These are phyloP conservation scores for Hirschioporus abietinus DNA, from an alignment of 768 basidiomycete genomes.

Conservation along the genomic window DNA sequence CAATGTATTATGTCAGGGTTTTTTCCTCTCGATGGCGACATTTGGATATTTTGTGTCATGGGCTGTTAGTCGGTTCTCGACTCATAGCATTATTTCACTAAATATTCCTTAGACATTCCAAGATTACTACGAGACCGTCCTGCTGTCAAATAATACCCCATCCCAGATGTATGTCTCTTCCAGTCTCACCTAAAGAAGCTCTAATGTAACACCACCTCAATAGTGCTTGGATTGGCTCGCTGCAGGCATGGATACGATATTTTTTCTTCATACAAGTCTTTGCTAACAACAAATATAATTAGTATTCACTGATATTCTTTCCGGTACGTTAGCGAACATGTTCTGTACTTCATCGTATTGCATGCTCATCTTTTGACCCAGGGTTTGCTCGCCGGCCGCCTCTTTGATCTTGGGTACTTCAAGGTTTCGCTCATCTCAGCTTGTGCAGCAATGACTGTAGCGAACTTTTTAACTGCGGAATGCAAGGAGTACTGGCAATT, in stretches of 20 bases:
- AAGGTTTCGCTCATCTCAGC: slow-evolving; percentile 14
- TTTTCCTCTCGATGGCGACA: not conserved
- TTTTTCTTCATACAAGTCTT: slow-evolving; percentile 1
- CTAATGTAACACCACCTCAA: not conserved
- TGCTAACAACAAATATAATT: slow-evolving; percentile 7
- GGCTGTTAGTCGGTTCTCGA: slow-evolving; percentile 9
- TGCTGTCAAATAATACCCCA: not conserved
- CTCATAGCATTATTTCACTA: slow-evolving; percentile 1
- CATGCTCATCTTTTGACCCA: slow-evolving; percentile 5
- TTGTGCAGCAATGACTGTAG: slow-evolving; percentile 11
- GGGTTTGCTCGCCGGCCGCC: slow-evolving; percentile 19
- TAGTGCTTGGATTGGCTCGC: slow-evolving; percentile 16
- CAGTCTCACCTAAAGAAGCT: not conserved
- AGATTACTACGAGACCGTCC: slow-evolving; percentile 5
- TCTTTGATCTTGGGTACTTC: slow-evolving; percentile 22
- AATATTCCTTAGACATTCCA: slow-evolving; percentile 11
- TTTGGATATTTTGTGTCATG: not conserved
- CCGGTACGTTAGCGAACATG: slow-evolving; percentile 5
- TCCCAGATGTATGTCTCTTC: slow-evolving; percentile 10
- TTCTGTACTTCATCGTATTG: not conserved
- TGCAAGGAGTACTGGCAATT: slow-evolving; percentile 24
- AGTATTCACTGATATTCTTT: slow-evolving; percentile 21
- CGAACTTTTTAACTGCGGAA: slow-evolving; percentile 22
- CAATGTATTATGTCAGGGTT: not conserved
- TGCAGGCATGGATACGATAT: slow-evolving; percentile 12